A percentile compares a stretch with the other conserved stretches of the same genome.
These are phyloP conservation scores for Limnanthes douglasii DNA, from an alignment of 345 rosid genomes.

Conservation along the genomic window DNA sequence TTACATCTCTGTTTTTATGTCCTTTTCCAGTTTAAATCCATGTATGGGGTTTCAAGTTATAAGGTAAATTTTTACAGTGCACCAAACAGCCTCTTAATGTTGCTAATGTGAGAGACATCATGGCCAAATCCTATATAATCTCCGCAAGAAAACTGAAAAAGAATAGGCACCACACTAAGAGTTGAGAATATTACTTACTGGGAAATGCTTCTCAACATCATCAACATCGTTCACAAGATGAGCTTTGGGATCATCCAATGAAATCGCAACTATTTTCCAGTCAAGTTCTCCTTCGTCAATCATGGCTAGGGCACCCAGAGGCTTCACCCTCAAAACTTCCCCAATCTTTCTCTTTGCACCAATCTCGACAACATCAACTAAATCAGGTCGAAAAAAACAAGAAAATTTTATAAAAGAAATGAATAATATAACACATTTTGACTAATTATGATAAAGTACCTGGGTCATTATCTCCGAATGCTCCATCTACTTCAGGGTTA, in stretches of 20 bases:
- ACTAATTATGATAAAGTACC: slow-evolving; percentile 21
- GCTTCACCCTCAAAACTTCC: slow-evolving; percentile 69
- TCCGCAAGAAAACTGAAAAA: too few species aligned
- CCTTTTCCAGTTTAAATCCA: too few species aligned
- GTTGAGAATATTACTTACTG: too few species aligned
- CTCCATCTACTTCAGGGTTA: slow-evolving; percentile 76
- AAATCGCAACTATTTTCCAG: slow-evolving; percentile 93
- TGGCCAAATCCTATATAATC: too few species aligned
- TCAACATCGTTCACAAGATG: slow-evolving; percentile 78
- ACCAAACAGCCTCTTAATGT: too few species aligned
- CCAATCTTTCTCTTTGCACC: slow-evolving; percentile 58
- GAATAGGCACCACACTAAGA: too few species aligned
- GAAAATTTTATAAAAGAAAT: not conserved
- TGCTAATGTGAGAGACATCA: too few species aligned
- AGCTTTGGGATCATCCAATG: slow-evolving; percentile 92
- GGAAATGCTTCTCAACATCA: slow-evolving; percentile 88
- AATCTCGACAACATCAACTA: slow-evolving; percentile 96
- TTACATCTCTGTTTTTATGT: too few species aligned
- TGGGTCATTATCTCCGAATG: slow-evolving; percentile 92
- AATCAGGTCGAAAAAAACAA: not conserved
- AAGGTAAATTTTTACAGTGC: too few species aligned
- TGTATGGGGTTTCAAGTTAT: too few species aligned
- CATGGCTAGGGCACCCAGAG: slow-evolving; percentile 88
- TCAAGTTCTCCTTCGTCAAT: slow-evolving; percentile 98
- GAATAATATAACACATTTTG: too few species aligned